These are phyloP conservation scores for Ustilago shanxiensis DNA, from an alignment of 1,284 basidiomycete genomes.

Conservation along the genomic window DNA sequence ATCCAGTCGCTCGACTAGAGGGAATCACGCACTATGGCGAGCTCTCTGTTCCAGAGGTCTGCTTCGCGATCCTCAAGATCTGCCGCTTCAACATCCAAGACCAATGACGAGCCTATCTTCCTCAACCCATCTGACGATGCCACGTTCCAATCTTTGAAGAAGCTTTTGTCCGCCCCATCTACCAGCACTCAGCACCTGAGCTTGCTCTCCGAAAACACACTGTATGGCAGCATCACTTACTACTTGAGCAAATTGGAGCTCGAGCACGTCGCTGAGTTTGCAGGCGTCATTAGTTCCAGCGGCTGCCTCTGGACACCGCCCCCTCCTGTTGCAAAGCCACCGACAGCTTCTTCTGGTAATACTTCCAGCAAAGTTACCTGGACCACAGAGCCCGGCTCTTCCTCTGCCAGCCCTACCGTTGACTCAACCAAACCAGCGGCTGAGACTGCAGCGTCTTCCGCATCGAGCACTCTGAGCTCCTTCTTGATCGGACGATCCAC, in stretches of 20 bases:
- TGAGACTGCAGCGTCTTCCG: neutral
- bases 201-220: slow-evolving; percentile 54
- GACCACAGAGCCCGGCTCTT: slow-evolving; percentile 38
- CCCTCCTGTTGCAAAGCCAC: slow-evolving; percentile 18
- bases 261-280: slow-evolving; percentile 57
- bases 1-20: neutral
- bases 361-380: slow-evolving; percentile 28
- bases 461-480: slow-evolving; percentile 24
- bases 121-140: slow-evolving; percentile 54
- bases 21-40: slow-evolving; percentile 16
- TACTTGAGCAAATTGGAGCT: slow-evolving; percentile 60
- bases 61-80: slow-evolving; percentile 2
- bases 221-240: slow-evolving; percentile 65
- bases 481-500: slow-evolving; percentile 50
- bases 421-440: neutral
- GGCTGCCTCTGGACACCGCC: slow-evolving; percentile 61
- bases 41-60: slow-evolving; percentile 11
- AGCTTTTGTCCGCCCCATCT: slow-evolving; percentile 59
- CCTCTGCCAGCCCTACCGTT: slow-evolving; percentile 1
- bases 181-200: slow-evolving; percentile 60
- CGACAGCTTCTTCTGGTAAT: neutral
- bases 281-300: slow-evolving; percentile 50
- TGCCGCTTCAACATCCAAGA: slow-evolving; percentile 11
- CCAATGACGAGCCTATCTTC: slow-evolving; percentile 35
- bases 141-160: slow-evolving; percentile 60